These are phyloP conservation scores for Yamadazyma triangularis DNA, from an alignment of 1,139 yeast genomes.

Conservation along the genomic window DNA sequence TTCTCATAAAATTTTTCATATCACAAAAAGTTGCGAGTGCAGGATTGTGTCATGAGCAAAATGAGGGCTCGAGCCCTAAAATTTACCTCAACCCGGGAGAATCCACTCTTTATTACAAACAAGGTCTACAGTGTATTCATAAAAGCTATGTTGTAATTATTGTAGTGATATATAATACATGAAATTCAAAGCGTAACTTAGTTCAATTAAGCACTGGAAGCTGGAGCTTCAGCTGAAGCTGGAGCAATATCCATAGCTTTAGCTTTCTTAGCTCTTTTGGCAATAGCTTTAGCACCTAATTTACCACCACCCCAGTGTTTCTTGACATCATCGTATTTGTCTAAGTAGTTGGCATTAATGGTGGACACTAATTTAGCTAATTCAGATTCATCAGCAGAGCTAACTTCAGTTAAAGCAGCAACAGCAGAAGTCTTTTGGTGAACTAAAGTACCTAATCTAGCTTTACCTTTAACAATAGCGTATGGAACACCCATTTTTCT, in stretches of 20 bases:
- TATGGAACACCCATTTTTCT: constrained; percentile 99
- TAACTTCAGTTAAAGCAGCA: constrained; percentile 94
- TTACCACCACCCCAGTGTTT: constrained; percentile 99
- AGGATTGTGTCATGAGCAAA: too few relatives aligned
- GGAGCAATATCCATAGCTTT: constrained; percentile 31
- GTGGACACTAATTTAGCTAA: constrained; percentile 89
- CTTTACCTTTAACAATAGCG: constrained; percentile 98
- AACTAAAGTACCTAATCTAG: constrained; percentile 95
- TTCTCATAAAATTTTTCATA: constrained; percentile 1
- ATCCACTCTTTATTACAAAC: too few relatives aligned
- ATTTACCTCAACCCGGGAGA: too few relatives aligned
- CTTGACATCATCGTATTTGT: constrained; percentile 91
- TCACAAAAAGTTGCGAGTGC: too few relatives aligned
- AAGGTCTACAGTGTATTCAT: too few relatives aligned
- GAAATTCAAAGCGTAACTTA: too few relatives aligned
- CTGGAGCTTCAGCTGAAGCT: neutral
- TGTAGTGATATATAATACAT: too few relatives aligned
- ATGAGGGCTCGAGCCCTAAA: constrained; percentile 1
- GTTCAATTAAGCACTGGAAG: constrained; percentile 5
- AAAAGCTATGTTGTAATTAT: too few relatives aligned
- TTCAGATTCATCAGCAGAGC: constrained; percentile 90
- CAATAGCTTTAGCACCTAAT: constrained; percentile 90
- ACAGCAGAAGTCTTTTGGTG: constrained; percentile 97
- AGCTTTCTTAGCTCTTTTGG: constrained; percentile 51
- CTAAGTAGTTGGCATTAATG: constrained; percentile 85